Evolutionary conservation across 2,329 filamentous ascomycete species (phyloP).

Genomic region (Apiospora kogelbergensis): DNA sequence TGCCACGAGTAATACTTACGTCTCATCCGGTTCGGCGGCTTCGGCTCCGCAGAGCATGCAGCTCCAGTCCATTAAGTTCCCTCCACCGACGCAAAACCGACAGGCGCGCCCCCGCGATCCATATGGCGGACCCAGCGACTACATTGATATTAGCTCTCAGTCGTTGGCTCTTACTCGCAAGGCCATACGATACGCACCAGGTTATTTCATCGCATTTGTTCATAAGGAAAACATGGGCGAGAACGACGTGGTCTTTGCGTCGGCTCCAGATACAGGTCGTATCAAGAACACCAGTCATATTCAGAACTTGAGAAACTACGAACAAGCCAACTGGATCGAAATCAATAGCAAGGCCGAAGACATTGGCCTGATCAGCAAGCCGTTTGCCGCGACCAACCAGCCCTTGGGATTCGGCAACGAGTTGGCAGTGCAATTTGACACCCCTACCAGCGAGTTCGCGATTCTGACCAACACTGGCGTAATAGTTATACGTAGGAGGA

Average conservation of each 20-base stretch:
- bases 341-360: constrained; percentile 74
- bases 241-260: constrained; percentile 74
- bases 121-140: constrained; percentile 36
- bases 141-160: constrained; percentile 47
- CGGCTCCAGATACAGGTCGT: constrained; percentile 84
- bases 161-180: constrained; percentile 49
- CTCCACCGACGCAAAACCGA: constrained; percentile 55
- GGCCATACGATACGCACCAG: constrained; percentile 72
- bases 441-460: constrained; percentile 74
- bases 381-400: constrained; percentile 66
- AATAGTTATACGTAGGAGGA: constrained; percentile 78
- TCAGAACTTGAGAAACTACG: constrained; percentile 64
- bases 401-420: constrained; percentile 91
- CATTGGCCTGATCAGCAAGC: constrained; percentile 72
- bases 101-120: constrained; percentile 20
- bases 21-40: constrained; percentile 60
- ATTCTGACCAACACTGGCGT: constrained; percentile 90
- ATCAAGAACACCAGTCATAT: constrained; percentile 62
- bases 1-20: constrained; percentile 75
- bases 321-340: constrained; percentile 78
- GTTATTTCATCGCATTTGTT: constrained; percentile 88
- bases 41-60: constrained; percentile 90
- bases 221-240: constrained; percentile 58
- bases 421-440: constrained; percentile 92
- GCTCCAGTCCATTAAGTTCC: constrained; percentile 94